These are phyloP conservation scores for Populus nigra DNA, from an alignment of 345 rosid genomes.

Conservation along the genomic window DNA sequence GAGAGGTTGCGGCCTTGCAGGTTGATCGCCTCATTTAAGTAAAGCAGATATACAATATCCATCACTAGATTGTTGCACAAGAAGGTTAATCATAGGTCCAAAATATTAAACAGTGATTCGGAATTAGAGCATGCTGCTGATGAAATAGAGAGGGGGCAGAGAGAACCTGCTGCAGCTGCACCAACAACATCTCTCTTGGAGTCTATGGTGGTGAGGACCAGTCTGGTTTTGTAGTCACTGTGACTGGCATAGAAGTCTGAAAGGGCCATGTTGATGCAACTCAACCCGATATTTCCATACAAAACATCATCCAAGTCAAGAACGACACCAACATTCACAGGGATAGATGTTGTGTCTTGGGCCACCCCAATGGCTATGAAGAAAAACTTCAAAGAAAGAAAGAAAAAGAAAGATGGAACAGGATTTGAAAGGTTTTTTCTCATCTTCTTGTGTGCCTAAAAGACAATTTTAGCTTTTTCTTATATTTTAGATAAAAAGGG, in stretches of 20 bases:
- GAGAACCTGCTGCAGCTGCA: slow-evolving; percentile 61
- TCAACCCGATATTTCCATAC: slow-evolving; percentile 29
- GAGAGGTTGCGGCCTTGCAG: too few relatives aligned
- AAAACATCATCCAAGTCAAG: slow-evolving; percentile 32
- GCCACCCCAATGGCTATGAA: slow-evolving; percentile 1
- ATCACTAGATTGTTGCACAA: too few relatives aligned
- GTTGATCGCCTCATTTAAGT: too few relatives aligned
- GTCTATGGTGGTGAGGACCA: slow-evolving; percentile 38
- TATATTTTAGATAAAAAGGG: too few relatives aligned
- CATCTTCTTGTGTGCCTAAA: neutral
- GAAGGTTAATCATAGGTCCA: too few relatives aligned
- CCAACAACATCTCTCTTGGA: slow-evolving; percentile 41
- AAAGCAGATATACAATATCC: too few relatives aligned
- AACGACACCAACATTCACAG: slow-evolving; percentile 52
- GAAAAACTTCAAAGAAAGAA: neutral
- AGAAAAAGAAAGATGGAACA: neutral
- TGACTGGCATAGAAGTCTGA: slow-evolving; percentile 45
- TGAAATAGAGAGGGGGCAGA: neutral
- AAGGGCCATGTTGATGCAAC: slow-evolving; percentile 57
- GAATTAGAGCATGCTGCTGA: neutral
- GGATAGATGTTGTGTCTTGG: slow-evolving; percentile 1
- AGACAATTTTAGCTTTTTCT: too few relatives aligned
- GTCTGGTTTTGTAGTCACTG: slow-evolving; percentile 44
- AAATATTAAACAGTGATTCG: neutral
- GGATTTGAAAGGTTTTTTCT: neutral